Evolutionary conservation across 2,329 filamentous ascomycete species (phyloP), one percentile per base, ranked within the genome.

Genomic region (Fusarium nodosum): DNA sequence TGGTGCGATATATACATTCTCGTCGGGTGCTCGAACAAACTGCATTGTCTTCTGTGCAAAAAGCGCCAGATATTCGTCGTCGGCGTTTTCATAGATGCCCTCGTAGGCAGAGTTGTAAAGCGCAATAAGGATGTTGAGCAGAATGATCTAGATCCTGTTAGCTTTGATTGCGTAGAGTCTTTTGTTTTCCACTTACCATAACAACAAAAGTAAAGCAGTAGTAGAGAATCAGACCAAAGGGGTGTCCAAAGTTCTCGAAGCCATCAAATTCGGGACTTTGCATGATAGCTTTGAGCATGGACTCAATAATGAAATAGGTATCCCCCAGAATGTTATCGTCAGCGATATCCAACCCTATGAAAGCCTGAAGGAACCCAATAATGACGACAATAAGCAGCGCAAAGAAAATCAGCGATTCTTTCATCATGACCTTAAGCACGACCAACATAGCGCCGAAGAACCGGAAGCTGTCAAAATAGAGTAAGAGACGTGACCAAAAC

Each of bases 401-500:
- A 76, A 99, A 99, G 84, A 99, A 99, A 69, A 98, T 98, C 72
- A 97, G 84, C 1, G 93, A 97, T 79, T 95, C 92, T 76, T 93
- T 93, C 91, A 95, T 94, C 92, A 95, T 94, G 53, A 94, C 92
- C 79, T 98, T 97, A 45, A 99, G 84, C 3, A 99, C 94, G 3
- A 99, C 95, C 2, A 99, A 87, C 96, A 99, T 99, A 51, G 95
- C 94, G 26, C 96, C 96, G 75, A 99, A 99, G 84, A 99, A 99
- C 57, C 93, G 90, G 85, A 97, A 88, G 34, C 92, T 93, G 80
- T 99, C 96, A 20, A 99, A 88, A 77, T 97, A 99, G 9, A 99
- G 87, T 66, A 99, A 82, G 62, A 99, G 85, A 7, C 96, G 91
- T 76, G 90, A 92, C 95, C 96, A 99, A 80, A 99, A 98, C 92